Percentiles rank a stretch among this genome's conserved stretches.
These are phyloP conservation scores for Megacollybia marginata DNA, from an alignment of 768 basidiomycete species.

Conservation along the genomic window DNA sequence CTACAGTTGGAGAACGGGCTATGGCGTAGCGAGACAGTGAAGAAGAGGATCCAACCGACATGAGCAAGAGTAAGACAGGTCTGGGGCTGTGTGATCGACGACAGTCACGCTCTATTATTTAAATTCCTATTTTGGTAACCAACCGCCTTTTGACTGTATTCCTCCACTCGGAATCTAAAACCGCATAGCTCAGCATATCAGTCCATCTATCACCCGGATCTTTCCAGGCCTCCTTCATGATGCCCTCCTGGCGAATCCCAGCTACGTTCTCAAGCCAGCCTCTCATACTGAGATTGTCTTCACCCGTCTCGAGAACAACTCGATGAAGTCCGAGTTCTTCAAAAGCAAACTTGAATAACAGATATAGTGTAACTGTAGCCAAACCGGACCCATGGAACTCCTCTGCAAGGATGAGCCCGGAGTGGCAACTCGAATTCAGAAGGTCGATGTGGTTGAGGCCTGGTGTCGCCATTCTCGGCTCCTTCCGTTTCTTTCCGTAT, in stretches of 20 bases:
- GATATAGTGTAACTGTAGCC: constrained; percentile 38
- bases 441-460: not conserved
- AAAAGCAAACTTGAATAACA: constrained; percentile 30
- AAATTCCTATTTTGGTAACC: no score
- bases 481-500: no score
- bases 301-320: constrained; percentile 31
- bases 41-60: constrained; percentile 46
- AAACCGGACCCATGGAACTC: constrained; percentile 28
- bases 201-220: not conserved
- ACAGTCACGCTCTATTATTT: no score
- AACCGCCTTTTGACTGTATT: not conserved
- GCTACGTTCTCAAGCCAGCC: constrained; percentile 11
- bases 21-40: constrained; percentile 69
- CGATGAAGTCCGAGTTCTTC: constrained; percentile 35
- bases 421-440: constrained; percentile 13
- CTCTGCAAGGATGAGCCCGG: constrained; percentile 31
- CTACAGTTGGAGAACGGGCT: constrained; percentile 37
- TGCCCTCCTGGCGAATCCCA: not conserved
- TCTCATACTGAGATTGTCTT: constrained; percentile 36
- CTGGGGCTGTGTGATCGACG: not conserved
- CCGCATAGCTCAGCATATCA: not conserved
- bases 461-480: not conserved
- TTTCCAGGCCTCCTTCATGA: not conserved
- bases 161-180: not conserved
- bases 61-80: not conserved